phyloP scores from a whole-genome alignment of 305 asterid species.

The Fraxinus greggii region DNA sequence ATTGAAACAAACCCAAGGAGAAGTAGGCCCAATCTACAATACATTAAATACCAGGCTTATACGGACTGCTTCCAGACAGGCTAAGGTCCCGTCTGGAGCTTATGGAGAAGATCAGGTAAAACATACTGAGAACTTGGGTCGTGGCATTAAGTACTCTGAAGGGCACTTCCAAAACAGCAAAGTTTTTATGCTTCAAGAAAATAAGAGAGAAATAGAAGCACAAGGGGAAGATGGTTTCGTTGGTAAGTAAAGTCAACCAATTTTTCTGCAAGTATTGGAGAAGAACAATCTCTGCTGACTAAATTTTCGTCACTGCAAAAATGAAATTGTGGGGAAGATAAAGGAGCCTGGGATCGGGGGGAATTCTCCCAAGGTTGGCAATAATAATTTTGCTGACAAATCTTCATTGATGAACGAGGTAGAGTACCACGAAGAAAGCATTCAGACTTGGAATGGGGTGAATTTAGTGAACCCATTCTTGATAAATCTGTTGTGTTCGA shows the following conservation, averaged over 20 bases:
- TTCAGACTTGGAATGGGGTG: slow-evolving; percentile 93
- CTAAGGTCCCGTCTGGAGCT: slow-evolving; percentile 29
- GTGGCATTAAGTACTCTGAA: slow-evolving; percentile 46
- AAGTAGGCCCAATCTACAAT: background rate
- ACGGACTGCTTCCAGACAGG: slow-evolving; percentile 22
- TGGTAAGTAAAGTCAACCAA: slow-evolving; percentile 42
- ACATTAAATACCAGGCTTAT: background rate
- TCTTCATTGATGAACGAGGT: slow-evolving; percentile 47
- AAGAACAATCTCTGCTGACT: slow-evolving; percentile 34
- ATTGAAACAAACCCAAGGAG: background rate
- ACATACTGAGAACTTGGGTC: slow-evolving; percentile 43
- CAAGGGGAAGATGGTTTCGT: slow-evolving; percentile 38
- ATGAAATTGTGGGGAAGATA: slow-evolving; percentile 39
- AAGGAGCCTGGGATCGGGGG: slow-evolving; percentile 38
- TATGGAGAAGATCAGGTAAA: slow-evolving; percentile 47
- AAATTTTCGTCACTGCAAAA: slow-evolving; percentile 41
- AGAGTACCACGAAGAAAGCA: slow-evolving; percentile 62
- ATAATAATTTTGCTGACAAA: slow-evolving; percentile 35
- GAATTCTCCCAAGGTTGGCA: slow-evolving; percentile 50
- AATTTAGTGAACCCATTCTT: slow-evolving; percentile 65
- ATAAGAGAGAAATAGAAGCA: slow-evolving; percentile 33
- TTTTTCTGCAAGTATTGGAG: slow-evolving; percentile 39
- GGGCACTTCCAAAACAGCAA: slow-evolving; percentile 45
- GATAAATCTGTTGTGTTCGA: slow-evolving; percentile 23
- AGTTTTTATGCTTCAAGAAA: slow-evolving; percentile 44